Conservation (phyloP, 2,329 filamentous ascomycete genomes). For the Madurella mycetomatis region DNA sequence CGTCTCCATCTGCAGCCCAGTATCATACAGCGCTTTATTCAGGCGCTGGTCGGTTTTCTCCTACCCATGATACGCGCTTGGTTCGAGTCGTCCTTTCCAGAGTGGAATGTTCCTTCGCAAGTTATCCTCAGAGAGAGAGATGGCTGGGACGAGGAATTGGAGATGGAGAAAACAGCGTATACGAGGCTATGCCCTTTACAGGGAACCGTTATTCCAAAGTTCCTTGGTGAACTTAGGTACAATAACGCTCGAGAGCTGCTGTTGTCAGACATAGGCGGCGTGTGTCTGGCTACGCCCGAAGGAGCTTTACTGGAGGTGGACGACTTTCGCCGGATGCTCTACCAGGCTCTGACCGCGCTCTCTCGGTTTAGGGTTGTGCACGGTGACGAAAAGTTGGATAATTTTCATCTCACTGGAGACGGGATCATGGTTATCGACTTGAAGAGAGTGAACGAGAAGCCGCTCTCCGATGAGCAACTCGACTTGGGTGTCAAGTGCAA, state of each 20-base stretch:
- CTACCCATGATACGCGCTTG: neutral
- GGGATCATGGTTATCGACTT: too few species aligned
- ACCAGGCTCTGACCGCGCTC: neutral
- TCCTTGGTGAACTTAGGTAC: neutral
- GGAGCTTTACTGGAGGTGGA: neutral
- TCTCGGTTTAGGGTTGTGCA: neutral
- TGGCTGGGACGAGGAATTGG: constrained; percentile 11
- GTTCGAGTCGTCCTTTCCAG: neutral
- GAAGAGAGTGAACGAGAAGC: too few species aligned
- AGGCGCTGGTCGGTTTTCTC: neutral
- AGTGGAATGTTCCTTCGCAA: neutral
- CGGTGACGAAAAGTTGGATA: constrained; percentile 2
- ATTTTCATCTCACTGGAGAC: neutral
- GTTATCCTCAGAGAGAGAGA: constrained; percentile 5
- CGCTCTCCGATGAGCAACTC: too few species aligned
- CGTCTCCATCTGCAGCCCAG: neutral
- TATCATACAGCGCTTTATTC: neutral
- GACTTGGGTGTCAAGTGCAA: too few species aligned
- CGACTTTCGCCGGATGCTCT: neutral
- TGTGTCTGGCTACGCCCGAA: neutral
- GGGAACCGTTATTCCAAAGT: neutral
- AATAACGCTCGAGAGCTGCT: neutral
- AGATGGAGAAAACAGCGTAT: constrained; percentile 1
- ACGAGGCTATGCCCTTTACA: neutral
- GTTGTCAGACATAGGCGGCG: constrained; percentile 3